Conservation (phyloP, 2,329 filamentous ascomycete genomes). For the Aspergillus awamori region DNA sequence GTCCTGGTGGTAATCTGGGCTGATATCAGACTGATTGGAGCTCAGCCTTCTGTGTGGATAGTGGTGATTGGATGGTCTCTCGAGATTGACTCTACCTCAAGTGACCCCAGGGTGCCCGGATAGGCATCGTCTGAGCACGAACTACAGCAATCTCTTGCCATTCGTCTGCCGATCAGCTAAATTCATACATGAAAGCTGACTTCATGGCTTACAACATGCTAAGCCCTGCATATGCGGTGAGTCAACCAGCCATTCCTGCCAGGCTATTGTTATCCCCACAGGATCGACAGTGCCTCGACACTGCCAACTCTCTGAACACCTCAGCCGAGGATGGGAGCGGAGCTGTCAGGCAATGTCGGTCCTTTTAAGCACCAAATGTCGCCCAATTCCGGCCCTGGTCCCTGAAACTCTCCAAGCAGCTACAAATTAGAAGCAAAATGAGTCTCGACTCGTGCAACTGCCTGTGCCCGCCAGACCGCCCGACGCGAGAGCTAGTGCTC, state of each 20-base stretch:
- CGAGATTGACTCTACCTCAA: not conserved
- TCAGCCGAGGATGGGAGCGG: not conserved
- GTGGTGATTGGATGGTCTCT: not conserved
- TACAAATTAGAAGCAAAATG: not conserved
- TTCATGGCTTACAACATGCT: not conserved
- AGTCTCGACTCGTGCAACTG: not conserved
- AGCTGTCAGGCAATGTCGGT: not conserved
- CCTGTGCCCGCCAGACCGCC: not conserved
- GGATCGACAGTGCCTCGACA: not conserved
- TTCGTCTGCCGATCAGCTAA: not conserved
- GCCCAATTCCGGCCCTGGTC: not conserved
- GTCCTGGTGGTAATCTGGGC: not conserved
- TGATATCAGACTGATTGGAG: not conserved
- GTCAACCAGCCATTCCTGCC: not conserved
- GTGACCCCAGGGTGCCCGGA: not conserved
- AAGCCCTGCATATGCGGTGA: conserved; percentile 3
- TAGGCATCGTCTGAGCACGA: not conserved
- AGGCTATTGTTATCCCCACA: not conserved
- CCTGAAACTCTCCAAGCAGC: too few relatives aligned
- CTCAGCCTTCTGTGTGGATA: not conserved
- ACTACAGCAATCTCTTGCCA: not conserved
- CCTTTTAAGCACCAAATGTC: not conserved
- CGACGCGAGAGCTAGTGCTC: conserved; percentile 31
- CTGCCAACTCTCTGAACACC: not conserved
- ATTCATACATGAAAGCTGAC: not conserved